Percentiles rank a stretch among this genome's conserved stretches.
Conservation (phyloP, 495 filamentous ascomycete genomes). For the Xanthoparmelia taractica region DNA sequence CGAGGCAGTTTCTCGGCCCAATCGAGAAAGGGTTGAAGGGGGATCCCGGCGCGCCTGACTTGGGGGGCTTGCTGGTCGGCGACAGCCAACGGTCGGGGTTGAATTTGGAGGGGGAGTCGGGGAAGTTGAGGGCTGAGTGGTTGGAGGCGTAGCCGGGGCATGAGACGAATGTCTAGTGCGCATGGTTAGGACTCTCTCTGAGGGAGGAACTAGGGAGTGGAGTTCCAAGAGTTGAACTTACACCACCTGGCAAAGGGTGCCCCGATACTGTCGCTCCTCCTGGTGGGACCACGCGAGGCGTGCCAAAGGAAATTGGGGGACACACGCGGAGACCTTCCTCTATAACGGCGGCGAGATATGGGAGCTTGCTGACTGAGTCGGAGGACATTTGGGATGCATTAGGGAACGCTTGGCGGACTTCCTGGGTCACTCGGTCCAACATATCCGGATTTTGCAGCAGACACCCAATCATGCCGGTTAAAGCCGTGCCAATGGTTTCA, state of each 20-base stretch:
- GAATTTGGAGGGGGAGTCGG: constrained; percentile 17
- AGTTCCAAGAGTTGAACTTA: neutral
- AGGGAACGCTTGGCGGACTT: constrained; percentile 33
- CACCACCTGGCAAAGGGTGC: constrained; percentile 5
- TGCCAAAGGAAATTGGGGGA: constrained; percentile 40
- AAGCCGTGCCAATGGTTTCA: constrained; percentile 42
- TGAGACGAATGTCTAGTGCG: constrained; percentile 25
- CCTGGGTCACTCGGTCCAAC: constrained; percentile 36
- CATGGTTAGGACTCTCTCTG: neutral
- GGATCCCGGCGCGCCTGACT: constrained; percentile 1
- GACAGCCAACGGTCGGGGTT: constrained; percentile 21
- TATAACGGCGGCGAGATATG: constrained; percentile 43
- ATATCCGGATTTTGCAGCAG: constrained; percentile 32
- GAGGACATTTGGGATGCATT: constrained; percentile 32
- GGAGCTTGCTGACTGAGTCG: constrained; percentile 31
- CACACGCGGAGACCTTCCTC: constrained; percentile 48
- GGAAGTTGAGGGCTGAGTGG: constrained; percentile 24
- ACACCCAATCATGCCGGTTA: constrained; percentile 36
- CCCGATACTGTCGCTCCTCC: constrained; percentile 25
- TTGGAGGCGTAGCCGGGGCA: constrained; percentile 32
- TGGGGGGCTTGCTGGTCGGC: neutral
- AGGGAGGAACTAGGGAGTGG: neutral
- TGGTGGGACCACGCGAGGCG: constrained; percentile 41
- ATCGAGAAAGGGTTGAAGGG: neutral
- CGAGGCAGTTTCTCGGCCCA: constrained; percentile 5